Conservation (phyloP, 768 basidiomycete genomes). For the Suillus plorans region DNA sequence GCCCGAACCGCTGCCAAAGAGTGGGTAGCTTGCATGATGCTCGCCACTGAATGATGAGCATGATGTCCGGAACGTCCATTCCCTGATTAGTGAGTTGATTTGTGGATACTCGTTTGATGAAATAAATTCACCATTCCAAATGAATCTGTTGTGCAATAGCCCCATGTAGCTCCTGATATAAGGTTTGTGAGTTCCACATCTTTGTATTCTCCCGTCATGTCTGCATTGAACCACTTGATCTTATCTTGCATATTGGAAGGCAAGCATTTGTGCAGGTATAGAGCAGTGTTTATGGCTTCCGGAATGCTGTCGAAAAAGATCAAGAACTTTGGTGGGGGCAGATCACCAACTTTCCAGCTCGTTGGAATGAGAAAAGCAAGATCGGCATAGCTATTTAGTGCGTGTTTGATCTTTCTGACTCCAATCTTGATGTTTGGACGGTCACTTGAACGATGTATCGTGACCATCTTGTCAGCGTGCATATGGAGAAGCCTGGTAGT, state of each 20-base stretch:
- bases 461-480: constrained; percentile 7
- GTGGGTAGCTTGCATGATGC: constrained; percentile 24
- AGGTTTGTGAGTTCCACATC: constrained; percentile 14
- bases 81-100: too few relatives aligned
- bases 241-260: constrained; percentile 11
- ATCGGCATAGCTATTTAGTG: constrained; percentile 23
- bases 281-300: constrained; percentile 1
- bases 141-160: constrained; percentile 30
- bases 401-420: constrained; percentile 23
- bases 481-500: constrained; percentile 24
- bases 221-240: constrained; percentile 28
- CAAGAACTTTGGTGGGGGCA: constrained; percentile 14
- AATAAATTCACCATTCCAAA: constrained; percentile 32
- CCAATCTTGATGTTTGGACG: constrained; percentile 32
- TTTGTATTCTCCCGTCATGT: constrained; percentile 22
- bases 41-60: constrained; percentile 35
- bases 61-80: constrained; percentile 26
- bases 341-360: neutral
- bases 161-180: constrained; percentile 17
- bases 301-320: constrained; percentile 17
- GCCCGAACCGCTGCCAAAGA: constrained; percentile 36
- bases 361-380: constrained; percentile 23
- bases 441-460: constrained; percentile 28
- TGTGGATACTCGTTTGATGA: too few relatives aligned
- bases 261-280: constrained; percentile 16